Base-by-base conservation (phyloP, 768 basidiomycete genomes). In the Suillus variegatus region DNA sequence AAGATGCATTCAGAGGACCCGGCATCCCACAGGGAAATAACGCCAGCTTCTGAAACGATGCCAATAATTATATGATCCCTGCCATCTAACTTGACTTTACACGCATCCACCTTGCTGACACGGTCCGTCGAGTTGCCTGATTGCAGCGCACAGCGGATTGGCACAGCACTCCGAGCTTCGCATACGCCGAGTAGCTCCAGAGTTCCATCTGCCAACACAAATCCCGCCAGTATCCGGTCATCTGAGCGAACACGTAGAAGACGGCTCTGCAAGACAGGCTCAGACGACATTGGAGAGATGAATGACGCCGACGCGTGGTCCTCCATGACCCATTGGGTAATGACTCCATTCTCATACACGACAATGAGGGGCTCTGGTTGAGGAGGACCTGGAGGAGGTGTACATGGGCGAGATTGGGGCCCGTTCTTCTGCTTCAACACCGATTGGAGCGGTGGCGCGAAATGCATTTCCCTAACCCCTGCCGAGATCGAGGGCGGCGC, bases 21-120 rank as follows among this genome's bases (percentile, higher is more conserved):
- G 9, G 82, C 86, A 70, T 94, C 91, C 93, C 92, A 94, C 14
- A 94, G 70, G 0, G 93, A 91, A 25, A 94, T 80, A 12, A 85
- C 79, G 12, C 93, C 92, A 1, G 84, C 81, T 60, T 87, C 84
- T 3, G 91, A 89, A 20, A 86, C 85, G 14, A 85, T 84, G 47
- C 81, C 87, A 18, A 93, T 73, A 66, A 94, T 80, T 18, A 87
- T 73, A 22, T 83, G 84, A 16, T 76, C 76, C 55, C 74, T 78
- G 7, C 85, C 86, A 44, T 81, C 84, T 60, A 90, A 71, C 61
- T 85, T 82, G 57, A 85, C 74, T 55, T 76, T 76, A 68, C 85
- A 87, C 4, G 84, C 84, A 73, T 88, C 82, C 25, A 85, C 82
- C 66, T 78, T 81, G 52, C 82, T 76, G 38, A 89, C 85, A 9